Evolutionary conservation across 176 grass and related monocot species (phyloP).

Genomic region (Poa pratensis): DNA sequence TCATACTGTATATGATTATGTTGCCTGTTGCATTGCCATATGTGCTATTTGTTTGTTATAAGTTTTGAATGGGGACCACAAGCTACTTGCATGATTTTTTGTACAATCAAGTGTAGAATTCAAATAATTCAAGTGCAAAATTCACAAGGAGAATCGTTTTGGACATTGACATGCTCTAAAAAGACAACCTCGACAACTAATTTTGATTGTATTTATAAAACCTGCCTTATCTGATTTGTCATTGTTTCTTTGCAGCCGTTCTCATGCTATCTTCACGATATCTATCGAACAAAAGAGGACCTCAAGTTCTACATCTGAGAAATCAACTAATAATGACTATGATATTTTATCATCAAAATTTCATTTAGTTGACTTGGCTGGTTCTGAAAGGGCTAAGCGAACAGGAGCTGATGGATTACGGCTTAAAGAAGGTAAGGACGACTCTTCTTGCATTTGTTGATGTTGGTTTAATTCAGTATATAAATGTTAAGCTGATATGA

Average conservation of each 20-base stretch:
- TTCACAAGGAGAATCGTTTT: not conserved
- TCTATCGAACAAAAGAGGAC: slow-evolving; percentile 74
- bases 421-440: slow-evolving; percentile 75
- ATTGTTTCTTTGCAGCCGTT: slow-evolving; percentile 59
- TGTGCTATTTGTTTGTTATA: not conserved
- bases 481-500: slow-evolving; percentile 24
- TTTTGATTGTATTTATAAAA: slow-evolving; percentile 4
- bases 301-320: slow-evolving; percentile 45
- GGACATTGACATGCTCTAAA: not conserved
- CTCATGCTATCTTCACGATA: slow-evolving; percentile 90
- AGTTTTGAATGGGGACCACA: not conserved
- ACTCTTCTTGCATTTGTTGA: not conserved
- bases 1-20: not conserved
- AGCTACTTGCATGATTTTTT: not conserved
- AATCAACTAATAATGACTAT: slow-evolving; percentile 51
- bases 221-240: not conserved
- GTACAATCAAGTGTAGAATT: not conserved
- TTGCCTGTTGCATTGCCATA: slow-evolving; percentile 20
- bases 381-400: slow-evolving; percentile 87
- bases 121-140: not conserved
- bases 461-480: slow-evolving; percentile 22
- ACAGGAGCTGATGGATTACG: slow-evolving; percentile 74
- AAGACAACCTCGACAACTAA: not conserved
- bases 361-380: slow-evolving; percentile 89
- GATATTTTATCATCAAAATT: slow-evolving; percentile 75